phyloP scores from a whole-genome alignment of 148 eudicot genomes.

The Rhododendron kiyosumense region DNA sequence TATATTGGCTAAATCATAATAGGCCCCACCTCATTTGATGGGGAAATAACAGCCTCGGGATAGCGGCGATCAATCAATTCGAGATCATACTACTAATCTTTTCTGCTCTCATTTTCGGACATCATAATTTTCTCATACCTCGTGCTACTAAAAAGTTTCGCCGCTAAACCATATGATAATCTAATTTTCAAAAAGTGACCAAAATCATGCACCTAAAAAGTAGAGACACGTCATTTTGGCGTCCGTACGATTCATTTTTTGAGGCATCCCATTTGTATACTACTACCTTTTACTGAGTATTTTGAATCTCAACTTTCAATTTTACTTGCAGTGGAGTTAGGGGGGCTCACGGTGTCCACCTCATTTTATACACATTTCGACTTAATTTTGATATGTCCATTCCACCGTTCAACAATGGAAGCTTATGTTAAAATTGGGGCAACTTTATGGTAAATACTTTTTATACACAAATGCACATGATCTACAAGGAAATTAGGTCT shows the following conservation, averaged over 20 bases:
- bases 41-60: neutral
- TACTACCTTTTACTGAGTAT: neutral
- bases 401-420: neutral
- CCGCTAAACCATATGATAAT: neutral
- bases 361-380: neutral
- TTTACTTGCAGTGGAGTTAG: neutral
- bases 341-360: too few species aligned
- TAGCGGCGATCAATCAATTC: neutral
- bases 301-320: neutral
- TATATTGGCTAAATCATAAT: neutral
- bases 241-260: neutral
- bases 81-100: neutral
- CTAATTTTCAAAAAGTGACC: conserved; percentile 1
- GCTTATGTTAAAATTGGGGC: neutral
- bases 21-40: neutral
- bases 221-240: neutral
- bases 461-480: neutral
- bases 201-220: neutral
- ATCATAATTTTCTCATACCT: neutral
- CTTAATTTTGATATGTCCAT: neutral
- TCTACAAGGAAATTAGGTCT: too few species aligned
- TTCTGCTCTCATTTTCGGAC: neutral
- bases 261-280: neutral
- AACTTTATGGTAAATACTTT: too few species aligned
- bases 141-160: neutral